Evolutionary conservation across 495 filamentous ascomycete genomes (phyloP).

Genomic region (Penicillium waksmanii): DNA sequence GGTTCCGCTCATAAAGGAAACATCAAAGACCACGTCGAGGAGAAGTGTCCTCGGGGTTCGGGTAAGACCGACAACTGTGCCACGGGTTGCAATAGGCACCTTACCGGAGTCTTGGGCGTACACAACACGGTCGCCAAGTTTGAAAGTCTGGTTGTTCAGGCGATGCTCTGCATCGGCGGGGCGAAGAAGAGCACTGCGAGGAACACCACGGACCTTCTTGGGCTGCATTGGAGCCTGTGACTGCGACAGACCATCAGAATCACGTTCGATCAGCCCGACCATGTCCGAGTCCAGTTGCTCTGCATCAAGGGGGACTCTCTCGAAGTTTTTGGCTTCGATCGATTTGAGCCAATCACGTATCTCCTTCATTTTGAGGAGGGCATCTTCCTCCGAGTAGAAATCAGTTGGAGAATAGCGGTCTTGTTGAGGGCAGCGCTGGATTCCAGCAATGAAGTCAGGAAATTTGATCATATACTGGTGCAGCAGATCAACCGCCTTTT

Average conservation of each 20-base stretch:
- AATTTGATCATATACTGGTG: conserved; percentile 90
- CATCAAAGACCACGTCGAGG: conserved; percentile 92
- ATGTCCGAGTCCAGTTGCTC: conserved; percentile 92
- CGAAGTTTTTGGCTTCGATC: conserved; percentile 86
- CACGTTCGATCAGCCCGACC: conserved; percentile 78
- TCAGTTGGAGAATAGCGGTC: conserved; percentile 80
- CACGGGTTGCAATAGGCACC: conserved; percentile 88
- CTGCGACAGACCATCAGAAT: conserved; percentile 63
- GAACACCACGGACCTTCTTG: conserved; percentile 72
- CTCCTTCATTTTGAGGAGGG: conserved; percentile 69
- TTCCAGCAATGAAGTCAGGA: conserved; percentile 89
- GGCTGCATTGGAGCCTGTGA: conserved; percentile 55
- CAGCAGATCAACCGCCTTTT: conserved; percentile 78
- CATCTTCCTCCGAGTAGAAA: conserved; percentile 75
- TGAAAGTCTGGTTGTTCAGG: conserved; percentile 81
- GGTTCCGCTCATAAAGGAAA: conserved; percentile 94
- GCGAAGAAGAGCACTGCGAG: conserved; percentile 83
- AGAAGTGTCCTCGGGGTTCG: conserved; percentile 77
- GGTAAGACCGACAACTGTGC: conserved; percentile 91
- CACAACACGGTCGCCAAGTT: conserved; percentile 85
- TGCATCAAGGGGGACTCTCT: conserved; percentile 90
- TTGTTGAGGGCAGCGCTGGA: conserved; percentile 74
- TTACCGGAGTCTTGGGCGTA: conserved; percentile 93
- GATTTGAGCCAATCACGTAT: conserved; percentile 91
- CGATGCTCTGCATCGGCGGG: conserved; percentile 91